Percentiles rank a stretch among this genome's conserved stretches.
phyloP scores from a whole-genome alignment of 306 rosid species.

The Castanospermum australe region DNA sequence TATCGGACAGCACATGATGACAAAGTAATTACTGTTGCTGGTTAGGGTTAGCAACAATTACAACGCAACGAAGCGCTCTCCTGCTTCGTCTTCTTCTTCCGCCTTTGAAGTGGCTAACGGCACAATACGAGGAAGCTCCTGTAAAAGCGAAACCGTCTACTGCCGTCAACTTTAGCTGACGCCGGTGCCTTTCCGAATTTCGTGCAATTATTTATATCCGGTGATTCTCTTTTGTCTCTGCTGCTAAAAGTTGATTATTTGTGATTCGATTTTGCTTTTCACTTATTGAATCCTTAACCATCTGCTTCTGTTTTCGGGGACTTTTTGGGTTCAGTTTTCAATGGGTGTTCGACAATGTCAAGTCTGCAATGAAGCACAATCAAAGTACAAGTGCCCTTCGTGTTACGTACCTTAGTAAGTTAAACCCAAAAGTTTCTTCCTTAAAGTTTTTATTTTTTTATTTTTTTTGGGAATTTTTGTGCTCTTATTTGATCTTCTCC shows the following conservation, averaged over 20 bases:
- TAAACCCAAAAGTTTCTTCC: background rate
- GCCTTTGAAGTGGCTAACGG: background rate
- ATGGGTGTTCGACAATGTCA: conserved; percentile 77
- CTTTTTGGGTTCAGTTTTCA: background rate
- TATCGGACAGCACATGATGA: no score
- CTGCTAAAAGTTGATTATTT: background rate
- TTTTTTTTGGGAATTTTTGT: background rate
- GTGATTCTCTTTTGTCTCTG: background rate
- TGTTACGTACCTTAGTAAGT: conserved; percentile 74
- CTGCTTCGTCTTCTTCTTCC: background rate
- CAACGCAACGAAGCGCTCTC: no score
- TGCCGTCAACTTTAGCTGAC: background rate
- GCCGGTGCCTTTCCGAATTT: background rate
- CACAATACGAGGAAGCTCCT: background rate
- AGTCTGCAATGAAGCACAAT: conserved; percentile 66
- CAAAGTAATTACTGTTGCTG: no score
- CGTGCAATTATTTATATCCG: background rate
- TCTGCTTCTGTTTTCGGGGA: conserved; percentile 1
- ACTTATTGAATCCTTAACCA: background rate
- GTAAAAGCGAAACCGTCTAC: background rate
- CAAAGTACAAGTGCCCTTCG: conserved; percentile 83
- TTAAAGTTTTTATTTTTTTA: background rate
- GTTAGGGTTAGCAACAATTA: no score
- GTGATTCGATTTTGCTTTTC: background rate
- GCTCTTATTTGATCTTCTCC: conserved; percentile 18